Conservation (phyloP, 2,329 filamentous ascomycete genomes). For the Monosporascus sp. region DNA sequence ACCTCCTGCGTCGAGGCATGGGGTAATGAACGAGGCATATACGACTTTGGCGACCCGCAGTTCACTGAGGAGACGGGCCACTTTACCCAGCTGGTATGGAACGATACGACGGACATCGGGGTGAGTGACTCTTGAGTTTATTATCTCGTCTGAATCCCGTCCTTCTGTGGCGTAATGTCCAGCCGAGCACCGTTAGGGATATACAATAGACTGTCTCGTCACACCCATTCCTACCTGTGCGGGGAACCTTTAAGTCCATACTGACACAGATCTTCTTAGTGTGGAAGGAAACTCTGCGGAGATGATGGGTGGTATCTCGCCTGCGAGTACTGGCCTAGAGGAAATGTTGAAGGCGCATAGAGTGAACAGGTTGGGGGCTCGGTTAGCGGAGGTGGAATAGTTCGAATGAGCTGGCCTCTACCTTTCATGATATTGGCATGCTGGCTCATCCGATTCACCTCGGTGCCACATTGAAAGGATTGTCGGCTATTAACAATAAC, state of each 20-base stretch:
- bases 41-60: conserved; percentile 51
- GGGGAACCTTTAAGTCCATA: too few relatives aligned
- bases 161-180: too few relatives aligned
- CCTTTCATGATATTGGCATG: not conserved
- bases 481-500: too few relatives aligned
- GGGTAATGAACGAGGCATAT: conserved; percentile 55
- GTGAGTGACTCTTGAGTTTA: not conserved
- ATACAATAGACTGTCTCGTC: too few relatives aligned
- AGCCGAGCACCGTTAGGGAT: too few relatives aligned
- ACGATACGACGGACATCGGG: conserved; percentile 53
- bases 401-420: not conserved
- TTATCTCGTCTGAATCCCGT: too few relatives aligned
- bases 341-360: conserved; percentile 55
- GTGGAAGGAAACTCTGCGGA: conserved; percentile 38
- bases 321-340: conserved; percentile 65
- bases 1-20: conserved; percentile 58
- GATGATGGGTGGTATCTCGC: conserved; percentile 55
- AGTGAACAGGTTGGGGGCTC: conserved; percentile 36
- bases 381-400: not conserved
- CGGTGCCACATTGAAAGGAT: not conserved
- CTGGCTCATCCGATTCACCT: conserved; percentile 1
- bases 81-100: conserved; percentile 72
- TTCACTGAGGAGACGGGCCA: conserved; percentile 60
- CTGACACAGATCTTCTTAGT: conserved; percentile 23
- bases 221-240: too few relatives aligned